Evolutionary conservation across 768 basidiomycete species (phyloP), one percentile per base, ranked within the genome.

Genomic region (Tephrocybe sp.): DNA sequence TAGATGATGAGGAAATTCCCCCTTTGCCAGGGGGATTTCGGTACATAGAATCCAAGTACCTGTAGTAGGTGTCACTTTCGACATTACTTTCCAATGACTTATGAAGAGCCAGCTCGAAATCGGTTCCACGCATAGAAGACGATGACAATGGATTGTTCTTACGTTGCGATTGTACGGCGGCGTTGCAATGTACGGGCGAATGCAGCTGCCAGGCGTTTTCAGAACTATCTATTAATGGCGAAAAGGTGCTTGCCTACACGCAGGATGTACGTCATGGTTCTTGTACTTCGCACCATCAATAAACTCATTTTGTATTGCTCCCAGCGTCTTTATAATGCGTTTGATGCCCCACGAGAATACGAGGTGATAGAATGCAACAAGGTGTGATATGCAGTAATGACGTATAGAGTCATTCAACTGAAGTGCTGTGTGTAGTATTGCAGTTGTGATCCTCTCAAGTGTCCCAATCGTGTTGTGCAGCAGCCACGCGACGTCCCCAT

Each of bases 331-430:
- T 84, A 79, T 57, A 51, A 51, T n/a, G 64, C 64, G 1, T 79
- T 82, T 56, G 63, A 68, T 30, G 55, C 66, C 11, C 63, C 68
- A 9, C 67, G 61, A 12, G 79, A 79, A 0, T 57, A 66, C 0
- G 79, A 83, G 39, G 79, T 84, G 9, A 72, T 86, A 5, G 86
- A 89, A 61, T 89, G 86, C 52, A 88, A 86, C 53, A 66, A 74
- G 60, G 86, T 82, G 57, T 40, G 71, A 24, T 7, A 41, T 37
- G 15, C 44, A 19, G 3, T 47, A 40, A 15, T 18, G 32, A 47
- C 16, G 31, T 15, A 15, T 24, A 28, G 7, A 43, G 16, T 41
- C 18, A 24, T 26, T 12, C 34, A 19, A 28, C 39, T 22, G 25
- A 26, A 7, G 12, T 18, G 5, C 28, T 11, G 7, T 21, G 25